Evolutionary conservation across 163 green algal genomes (phyloP), one percentile per base, ranked within the genome.

Genomic region (Chlorella variabilis): DNA sequence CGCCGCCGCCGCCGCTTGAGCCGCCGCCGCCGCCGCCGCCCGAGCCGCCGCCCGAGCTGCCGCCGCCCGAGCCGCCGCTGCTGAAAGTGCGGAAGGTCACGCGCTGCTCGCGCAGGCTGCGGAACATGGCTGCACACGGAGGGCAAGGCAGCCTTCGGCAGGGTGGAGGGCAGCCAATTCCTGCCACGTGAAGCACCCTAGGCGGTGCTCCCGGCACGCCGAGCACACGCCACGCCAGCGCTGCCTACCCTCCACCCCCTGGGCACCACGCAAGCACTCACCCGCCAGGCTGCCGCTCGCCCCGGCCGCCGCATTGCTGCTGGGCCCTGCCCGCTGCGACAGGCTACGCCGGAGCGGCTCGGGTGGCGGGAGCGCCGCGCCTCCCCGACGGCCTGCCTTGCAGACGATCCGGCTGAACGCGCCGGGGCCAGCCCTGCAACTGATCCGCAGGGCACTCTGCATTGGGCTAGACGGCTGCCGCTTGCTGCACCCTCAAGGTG

Each of bases 1-100:
- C 78, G 27, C 59, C 62, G 45, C 84, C 84, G 48, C 87, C 84
- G 74, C 82, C 87, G 21, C 79, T 45, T 29, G 51, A 39, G 31
- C 67, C 54, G 29, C 78, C 51, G 48, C 48, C 45, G 18, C 73
- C 33, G 20, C 77, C 67, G 41, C 56, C 58, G 45, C 70, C 70
- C 27, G 39, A 29, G n/a, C 54, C 54, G 39, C 73, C 75, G 42
- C 59, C 70, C 2, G 13, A 58, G 3, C 61, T 31, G 51, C 61
- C 71, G 36, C 80, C 39, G 65, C 71, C 76, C 45, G 65, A 62
- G 20, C 62, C 75, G 56, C 82, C 80, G 63, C 73, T 71, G 67
- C 77, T 75, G 49, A 75, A 80, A 21, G 62, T 75, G 59, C 63
- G 66, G 78, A 73, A 84, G 33, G 25, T 31, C 29, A 31, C 27